These are phyloP conservation scores for Oryza punctata DNA, from an alignment of 176 grass and related monocot genomes.

Conservation along the genomic window DNA sequence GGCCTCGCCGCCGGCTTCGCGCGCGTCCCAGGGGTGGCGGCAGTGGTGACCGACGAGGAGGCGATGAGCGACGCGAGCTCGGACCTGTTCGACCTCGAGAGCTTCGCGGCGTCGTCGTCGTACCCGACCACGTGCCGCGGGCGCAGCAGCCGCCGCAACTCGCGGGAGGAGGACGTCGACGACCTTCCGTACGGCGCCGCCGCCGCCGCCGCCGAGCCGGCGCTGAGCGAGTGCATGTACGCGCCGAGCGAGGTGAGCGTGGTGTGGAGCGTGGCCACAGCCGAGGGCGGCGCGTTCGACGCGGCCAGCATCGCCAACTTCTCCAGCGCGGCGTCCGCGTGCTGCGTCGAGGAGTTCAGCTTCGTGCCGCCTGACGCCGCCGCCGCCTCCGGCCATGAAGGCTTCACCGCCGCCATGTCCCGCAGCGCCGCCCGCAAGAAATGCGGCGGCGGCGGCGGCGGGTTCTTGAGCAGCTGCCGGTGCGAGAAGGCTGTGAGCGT, in stretches of 20 bases:
- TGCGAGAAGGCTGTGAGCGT: conserved; percentile 78
- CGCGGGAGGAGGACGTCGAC: conserved; percentile 22
- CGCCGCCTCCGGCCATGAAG: conserved; percentile 14
- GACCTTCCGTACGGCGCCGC: conserved; percentile 5
- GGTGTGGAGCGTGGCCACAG: conserved; percentile 72
- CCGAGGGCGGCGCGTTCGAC: conserved; percentile 59
- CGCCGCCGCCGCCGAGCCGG: conserved; percentile 23
- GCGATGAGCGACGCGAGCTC: conserved; percentile 72
- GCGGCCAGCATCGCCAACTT: conserved; percentile 57
- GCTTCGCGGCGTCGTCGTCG: conserved; percentile 54
- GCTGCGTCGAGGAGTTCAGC: conserved; percentile 52
- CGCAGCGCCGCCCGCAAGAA: conserved; percentile 42
- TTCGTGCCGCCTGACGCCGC: conserved; percentile 25
- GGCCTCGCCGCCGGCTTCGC: neutral
- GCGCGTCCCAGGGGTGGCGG: neutral
- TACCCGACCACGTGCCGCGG: conserved; percentile 54
- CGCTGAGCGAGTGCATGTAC: conserved; percentile 70
- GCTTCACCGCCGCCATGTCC: conserved; percentile 52
- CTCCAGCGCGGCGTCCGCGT: conserved; percentile 68
- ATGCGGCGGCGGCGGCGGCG: conserved; percentile 5
- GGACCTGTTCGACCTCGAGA: conserved; percentile 81
- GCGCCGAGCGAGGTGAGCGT: conserved; percentile 81
- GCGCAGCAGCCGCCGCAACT: conserved; percentile 49
- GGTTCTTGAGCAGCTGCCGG: conserved; percentile 55
- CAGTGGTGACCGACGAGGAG: conserved; percentile 41